phyloP scores from a whole-genome alignment of 495 filamentous ascomycete genomes.

The Xylaria scruposa region DNA sequence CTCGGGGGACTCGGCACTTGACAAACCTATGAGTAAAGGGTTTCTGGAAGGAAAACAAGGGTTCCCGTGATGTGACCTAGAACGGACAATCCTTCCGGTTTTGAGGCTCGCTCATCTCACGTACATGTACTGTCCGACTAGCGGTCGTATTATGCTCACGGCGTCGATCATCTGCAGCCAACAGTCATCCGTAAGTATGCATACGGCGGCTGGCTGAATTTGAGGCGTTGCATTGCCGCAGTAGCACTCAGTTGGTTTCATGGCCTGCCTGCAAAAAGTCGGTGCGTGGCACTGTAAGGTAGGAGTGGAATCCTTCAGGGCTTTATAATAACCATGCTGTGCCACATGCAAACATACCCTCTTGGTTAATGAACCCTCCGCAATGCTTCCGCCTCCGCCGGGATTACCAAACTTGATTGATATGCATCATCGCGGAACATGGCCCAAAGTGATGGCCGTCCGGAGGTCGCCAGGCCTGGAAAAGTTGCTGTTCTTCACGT shows the following conservation, averaged over 20 bases:
- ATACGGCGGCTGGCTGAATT: neutral
- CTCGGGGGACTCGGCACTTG: neutral
- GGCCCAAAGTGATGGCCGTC: neutral
- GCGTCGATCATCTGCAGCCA: neutral
- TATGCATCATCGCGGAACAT: neutral
- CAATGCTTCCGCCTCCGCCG: neutral
- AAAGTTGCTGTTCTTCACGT: neutral
- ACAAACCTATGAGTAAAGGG: neutral
- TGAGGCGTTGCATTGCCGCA: neutral
- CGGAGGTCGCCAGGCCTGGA: neutral
- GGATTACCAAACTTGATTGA: neutral
- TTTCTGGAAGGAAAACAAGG: neutral
- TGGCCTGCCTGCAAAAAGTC: neutral
- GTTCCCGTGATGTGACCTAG: neutral
- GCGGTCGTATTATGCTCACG: neutral
- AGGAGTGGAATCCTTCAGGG: neutral
- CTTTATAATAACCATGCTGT: neutral
- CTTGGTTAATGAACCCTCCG: neutral
- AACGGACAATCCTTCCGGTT: neutral
- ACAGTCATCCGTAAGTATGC: neutral
- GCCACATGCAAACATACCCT: neutral
- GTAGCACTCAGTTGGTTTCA: neutral
- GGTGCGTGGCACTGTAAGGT: neutral
- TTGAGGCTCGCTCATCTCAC: neutral
- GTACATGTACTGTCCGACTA: neutral